Percentiles rank a stretch among this genome's conserved stretches.
Conservation (phyloP, 805 yeast species). For the Candida endomychidarum region DNA sequence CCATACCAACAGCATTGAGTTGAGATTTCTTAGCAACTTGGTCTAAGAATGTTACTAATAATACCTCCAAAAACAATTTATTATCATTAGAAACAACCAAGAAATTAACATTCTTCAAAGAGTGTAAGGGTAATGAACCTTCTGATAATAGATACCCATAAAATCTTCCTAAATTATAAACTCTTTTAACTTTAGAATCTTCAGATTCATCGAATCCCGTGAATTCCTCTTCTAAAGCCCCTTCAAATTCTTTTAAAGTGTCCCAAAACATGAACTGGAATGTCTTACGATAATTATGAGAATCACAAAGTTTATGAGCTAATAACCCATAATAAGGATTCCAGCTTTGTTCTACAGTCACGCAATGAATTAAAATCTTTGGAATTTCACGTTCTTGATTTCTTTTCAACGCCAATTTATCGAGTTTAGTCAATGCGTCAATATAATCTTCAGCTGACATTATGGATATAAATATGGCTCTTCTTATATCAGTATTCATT, state of each 20-base stretch:
- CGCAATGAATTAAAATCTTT: constrained; percentile 79
- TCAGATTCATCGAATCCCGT: constrained; percentile 47
- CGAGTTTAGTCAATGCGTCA: constrained; percentile 81
- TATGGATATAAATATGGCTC: constrained; percentile 89
- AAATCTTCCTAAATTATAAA: constrained; percentile 75
- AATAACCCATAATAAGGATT: constrained; percentile 88
- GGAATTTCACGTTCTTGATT: constrained; percentile 88
- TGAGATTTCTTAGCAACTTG: constrained; percentile 64
- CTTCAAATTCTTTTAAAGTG: constrained; percentile 66
- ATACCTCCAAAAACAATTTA: constrained; percentile 67
- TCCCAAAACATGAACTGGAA: constrained; percentile 94
- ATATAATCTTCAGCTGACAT: constrained; percentile 94
- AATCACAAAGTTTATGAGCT: constrained; percentile 73
- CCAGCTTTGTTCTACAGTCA: constrained; percentile 75
- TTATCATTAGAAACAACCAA: constrained; percentile 65
- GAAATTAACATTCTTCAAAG: constrained; percentile 72
- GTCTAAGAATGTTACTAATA: constrained; percentile 67
- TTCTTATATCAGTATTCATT: constrained; percentile 93
- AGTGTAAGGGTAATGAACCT: constrained; percentile 69
- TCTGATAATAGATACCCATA: constrained; percentile 76
- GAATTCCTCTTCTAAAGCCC: constrained; percentile 40
- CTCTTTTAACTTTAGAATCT: constrained; percentile 54
- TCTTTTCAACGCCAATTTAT: constrained; percentile 73
- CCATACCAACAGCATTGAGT: constrained; percentile 44
- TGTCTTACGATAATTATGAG: constrained; percentile 73